phyloP scores from a whole-genome alignment of 2,329 filamentous ascomycete genomes.

The Clonostachys solani region DNA sequence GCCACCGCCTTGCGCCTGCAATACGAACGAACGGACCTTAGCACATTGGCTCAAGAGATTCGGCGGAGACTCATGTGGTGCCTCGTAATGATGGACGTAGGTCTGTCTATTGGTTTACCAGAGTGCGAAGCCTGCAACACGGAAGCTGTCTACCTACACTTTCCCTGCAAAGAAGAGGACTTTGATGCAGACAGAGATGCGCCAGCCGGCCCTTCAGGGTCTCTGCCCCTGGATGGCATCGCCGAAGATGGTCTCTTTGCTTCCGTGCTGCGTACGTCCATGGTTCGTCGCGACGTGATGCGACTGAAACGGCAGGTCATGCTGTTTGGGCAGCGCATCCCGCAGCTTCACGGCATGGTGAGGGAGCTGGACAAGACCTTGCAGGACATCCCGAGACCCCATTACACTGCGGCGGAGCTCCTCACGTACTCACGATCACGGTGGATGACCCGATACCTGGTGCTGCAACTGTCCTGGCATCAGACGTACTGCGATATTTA shows the following conservation, averaged over 20 bases:
- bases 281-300: slow-evolving; percentile 12
- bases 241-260: slow-evolving; percentile 8
- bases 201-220: background rate
- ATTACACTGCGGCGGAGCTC: slow-evolving; percentile 1
- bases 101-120: slow-evolving; percentile 19
- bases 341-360: slow-evolving; percentile 6
- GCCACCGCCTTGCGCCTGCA: slow-evolving; percentile 20
- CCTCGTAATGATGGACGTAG: slow-evolving; percentile 15
- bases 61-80: slow-evolving; percentile 21
- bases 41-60: slow-evolving; percentile 14
- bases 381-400: slow-evolving; percentile 1
- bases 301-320: slow-evolving; percentile 10
- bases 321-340: too few species aligned
- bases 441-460: slow-evolving; percentile 8
- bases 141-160: slow-evolving; percentile 19
- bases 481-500: slow-evolving; percentile 38
- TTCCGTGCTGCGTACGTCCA: slow-evolving; percentile 8
- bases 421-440: slow-evolving; percentile 4
- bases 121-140: slow-evolving; percentile 20
- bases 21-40: slow-evolving; percentile 17
- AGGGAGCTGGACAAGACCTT: slow-evolving; percentile 1
- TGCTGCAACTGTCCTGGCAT: slow-evolving; percentile 20
- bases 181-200: slow-evolving; percentile 9
- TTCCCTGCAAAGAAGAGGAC: slow-evolving; percentile 18
- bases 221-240: slow-evolving; percentile 2